Conservation (phyloP, 257 asterid species). For the Schizonepeta tenuifolia region DNA sequence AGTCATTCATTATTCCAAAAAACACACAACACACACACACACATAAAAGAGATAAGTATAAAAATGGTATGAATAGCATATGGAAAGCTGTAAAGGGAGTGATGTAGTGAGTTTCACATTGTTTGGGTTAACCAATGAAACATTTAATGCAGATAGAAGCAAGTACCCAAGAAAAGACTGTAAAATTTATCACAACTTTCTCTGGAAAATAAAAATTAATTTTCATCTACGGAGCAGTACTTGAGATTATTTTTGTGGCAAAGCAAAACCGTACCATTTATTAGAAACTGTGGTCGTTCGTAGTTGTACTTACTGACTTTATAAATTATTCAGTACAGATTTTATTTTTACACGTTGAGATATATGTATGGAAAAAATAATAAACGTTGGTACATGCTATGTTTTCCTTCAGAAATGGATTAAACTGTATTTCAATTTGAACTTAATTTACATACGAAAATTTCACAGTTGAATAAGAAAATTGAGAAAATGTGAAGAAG, state of each 20-base stretch:
- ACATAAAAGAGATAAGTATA: not conserved
- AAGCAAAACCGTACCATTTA: not conserved
- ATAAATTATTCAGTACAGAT: not conserved
- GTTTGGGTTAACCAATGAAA: not conserved
- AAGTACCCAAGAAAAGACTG: not conserved
- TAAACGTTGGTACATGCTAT: too few relatives aligned
- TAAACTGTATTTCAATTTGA: too few relatives aligned
- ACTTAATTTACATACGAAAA: too few relatives aligned
- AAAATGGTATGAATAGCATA: not conserved
- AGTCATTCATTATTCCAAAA: not conserved
- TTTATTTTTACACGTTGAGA: too few relatives aligned
- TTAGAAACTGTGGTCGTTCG: not conserved
- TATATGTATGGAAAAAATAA: too few relatives aligned
- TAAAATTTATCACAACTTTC: not conserved
- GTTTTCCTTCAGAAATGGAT: too few relatives aligned
- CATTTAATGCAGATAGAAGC: not conserved
- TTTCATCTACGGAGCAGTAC: slow-evolving; percentile 1
- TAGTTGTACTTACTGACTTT: not conserved
- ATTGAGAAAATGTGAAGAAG: too few relatives aligned
- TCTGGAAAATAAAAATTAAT: not conserved
- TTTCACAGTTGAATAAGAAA: too few relatives aligned
- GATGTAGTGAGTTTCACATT: not conserved
- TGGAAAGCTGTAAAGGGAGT: not conserved
- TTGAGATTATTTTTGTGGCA: not conserved
- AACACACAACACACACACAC: not conserved